phyloP scores from a whole-genome alignment of 2,329 filamentous ascomycete genomes.

The Lizonia empirigonia region DNA sequence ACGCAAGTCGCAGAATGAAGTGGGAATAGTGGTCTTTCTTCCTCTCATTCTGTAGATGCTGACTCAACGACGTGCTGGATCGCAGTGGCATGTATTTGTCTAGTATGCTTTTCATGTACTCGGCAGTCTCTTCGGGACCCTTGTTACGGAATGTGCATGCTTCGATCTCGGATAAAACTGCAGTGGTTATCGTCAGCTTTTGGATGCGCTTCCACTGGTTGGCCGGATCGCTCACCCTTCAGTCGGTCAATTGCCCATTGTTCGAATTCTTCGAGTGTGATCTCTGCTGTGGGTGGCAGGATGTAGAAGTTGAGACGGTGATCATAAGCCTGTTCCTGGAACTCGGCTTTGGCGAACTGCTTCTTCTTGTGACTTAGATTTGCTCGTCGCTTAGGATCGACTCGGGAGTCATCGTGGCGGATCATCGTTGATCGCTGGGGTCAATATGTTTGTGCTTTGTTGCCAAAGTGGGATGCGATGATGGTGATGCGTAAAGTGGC shows the following conservation, averaged over 20 bases:
- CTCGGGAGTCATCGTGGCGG: constrained; percentile 49
- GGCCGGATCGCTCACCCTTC: constrained; percentile 57
- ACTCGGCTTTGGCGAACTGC: constrained; percentile 80
- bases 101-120: constrained; percentile 83
- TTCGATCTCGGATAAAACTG: constrained; percentile 86
- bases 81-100: constrained; percentile 85
- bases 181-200: constrained; percentile 12
- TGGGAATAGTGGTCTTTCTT: constrained; percentile 98
- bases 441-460: constrained; percentile 12
- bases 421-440: constrained; percentile 35
- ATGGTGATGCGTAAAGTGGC: constrained; percentile 24
- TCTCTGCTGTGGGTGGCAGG: constrained; percentile 86
- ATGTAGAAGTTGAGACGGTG: constrained; percentile 92
- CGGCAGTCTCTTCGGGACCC: constrained; percentile 76
- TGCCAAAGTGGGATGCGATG: constrained; percentile 7
- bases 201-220: fast-evolving
- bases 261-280: constrained; percentile 96
- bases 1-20: constrained; percentile 93
- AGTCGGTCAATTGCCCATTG: constrained; percentile 97
- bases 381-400: constrained; percentile 74
- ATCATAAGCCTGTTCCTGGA: constrained; percentile 78
- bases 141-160: constrained; percentile 95
- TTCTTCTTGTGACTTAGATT: constrained; percentile 80
- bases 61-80: constrained; percentile 69
- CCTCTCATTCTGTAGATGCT: constrained; percentile 70